Percentiles rank a stretch among this genome's conserved stretches.
Evolutionary conservation across 345 rosid genomes (phyloP).

Genomic region (Eucalyptus regnans): DNA sequence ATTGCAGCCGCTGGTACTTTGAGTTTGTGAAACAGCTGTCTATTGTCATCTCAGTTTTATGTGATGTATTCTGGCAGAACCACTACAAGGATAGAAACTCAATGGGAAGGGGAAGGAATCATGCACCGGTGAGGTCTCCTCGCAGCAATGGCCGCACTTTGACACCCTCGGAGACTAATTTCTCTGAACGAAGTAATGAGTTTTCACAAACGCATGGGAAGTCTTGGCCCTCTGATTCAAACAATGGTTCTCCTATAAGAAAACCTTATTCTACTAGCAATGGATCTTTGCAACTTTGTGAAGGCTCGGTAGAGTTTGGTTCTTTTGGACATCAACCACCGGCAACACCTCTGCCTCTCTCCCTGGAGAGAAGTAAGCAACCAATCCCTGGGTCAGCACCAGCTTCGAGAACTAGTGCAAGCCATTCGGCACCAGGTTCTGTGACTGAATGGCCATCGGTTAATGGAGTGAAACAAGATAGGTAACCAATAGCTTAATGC

Average conservation of each 20-base stretch:
- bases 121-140: slow-evolving; percentile 44
- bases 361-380: slow-evolving; percentile 14
- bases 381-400: slow-evolving; percentile 2
- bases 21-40: neutral
- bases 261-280: slow-evolving; percentile 17
- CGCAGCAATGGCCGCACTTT: slow-evolving; percentile 29
- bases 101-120: slow-evolving; percentile 38
- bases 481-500: slow-evolving; percentile 18
- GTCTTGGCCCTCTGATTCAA: slow-evolving; percentile 20
- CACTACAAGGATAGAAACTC: slow-evolving; percentile 52
- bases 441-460: slow-evolving; percentile 1
- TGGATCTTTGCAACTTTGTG: slow-evolving; percentile 27
- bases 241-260: slow-evolving; percentile 23
- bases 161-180: slow-evolving; percentile 19
- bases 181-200: slow-evolving; percentile 36
- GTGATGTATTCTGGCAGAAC: slow-evolving; percentile 41
- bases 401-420: slow-evolving; percentile 3
- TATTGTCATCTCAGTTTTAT: neutral
- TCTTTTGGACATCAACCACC: slow-evolving; percentile 17
- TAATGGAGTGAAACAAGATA: slow-evolving; percentile 21
- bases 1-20: neutral
- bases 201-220: slow-evolving; percentile 21
- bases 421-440: slow-evolving; percentile 4
- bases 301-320: slow-evolving; percentile 29
- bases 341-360: neutral